Conservation (phyloP, 2,329 filamentous ascomycete genomes). For the Cladosporium sphaerospermum region DNA sequence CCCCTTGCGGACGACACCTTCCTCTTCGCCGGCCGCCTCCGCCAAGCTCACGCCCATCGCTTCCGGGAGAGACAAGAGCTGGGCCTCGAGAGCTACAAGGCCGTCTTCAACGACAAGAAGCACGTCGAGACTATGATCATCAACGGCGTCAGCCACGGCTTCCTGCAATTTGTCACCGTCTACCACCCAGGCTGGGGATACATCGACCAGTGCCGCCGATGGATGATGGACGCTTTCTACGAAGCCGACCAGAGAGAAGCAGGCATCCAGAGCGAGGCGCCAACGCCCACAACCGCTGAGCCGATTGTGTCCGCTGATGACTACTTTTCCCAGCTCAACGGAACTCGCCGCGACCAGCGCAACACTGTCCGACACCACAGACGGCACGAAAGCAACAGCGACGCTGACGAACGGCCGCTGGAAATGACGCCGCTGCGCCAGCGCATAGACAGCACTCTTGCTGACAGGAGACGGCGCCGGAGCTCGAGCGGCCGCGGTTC, state of each 20-base stretch:
- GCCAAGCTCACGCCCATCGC: conserved; percentile 63
- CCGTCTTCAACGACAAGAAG: conserved; percentile 57
- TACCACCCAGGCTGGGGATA: conserved; percentile 89
- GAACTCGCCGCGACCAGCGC: background rate
- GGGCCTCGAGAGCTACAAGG: conserved; percentile 44
- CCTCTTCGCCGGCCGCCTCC: conserved; percentile 84
- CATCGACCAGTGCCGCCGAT: conserved; percentile 68
- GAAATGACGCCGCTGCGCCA: conserved; percentile 53
- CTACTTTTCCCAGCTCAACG: conserved; percentile 20
- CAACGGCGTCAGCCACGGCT: conserved; percentile 86
- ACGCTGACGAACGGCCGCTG: conserved; percentile 72
- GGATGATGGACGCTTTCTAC: conserved; percentile 75
- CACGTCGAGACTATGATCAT: conserved; percentile 73
- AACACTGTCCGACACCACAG: conserved; percentile 7
- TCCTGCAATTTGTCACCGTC: conserved; percentile 80
- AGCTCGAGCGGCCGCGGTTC: conserved; percentile 17
- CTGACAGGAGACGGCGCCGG: conserved; percentile 19
- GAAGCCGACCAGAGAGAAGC: conserved; percentile 36
- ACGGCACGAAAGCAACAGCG: conserved; percentile 51
- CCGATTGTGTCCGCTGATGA: conserved; percentile 17
- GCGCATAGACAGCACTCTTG: background rate
- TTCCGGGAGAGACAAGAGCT: conserved; percentile 51
- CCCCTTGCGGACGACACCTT: conserved; percentile 95
- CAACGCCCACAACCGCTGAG: conserved; percentile 11
- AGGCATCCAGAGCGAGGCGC: conserved; percentile 17